These are phyloP conservation scores for Metschnikowia kunwiensis DNA, from an alignment of 805 yeast genomes.

Conservation along the genomic window DNA sequence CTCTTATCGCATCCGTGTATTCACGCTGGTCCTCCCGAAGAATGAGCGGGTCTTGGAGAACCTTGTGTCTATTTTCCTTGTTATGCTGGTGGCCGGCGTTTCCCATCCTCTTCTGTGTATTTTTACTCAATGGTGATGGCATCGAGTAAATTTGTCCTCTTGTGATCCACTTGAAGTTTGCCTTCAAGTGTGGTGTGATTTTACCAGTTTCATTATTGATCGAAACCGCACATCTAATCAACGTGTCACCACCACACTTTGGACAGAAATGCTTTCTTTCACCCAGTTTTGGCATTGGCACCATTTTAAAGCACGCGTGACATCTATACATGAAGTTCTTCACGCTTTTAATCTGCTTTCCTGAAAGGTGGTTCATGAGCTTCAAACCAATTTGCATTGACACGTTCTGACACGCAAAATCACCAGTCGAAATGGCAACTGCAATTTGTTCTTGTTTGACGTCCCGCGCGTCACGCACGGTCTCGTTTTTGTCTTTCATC, in stretches of 20 bases:
- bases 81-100: conserved; percentile 77
- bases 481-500: conserved; percentile 63
- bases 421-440: conserved; percentile 90
- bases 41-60: conserved; percentile 47
- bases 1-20: conserved; percentile 80
- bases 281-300: conserved; percentile 75
- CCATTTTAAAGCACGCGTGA: conserved; percentile 89
- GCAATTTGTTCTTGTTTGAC: conserved; percentile 41
- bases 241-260: conserved; percentile 89
- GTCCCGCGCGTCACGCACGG: conserved; percentile 34
- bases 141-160: conserved; percentile 80
- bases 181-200: conserved; percentile 82
- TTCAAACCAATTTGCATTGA: conserved; percentile 87
- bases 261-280: conserved; percentile 87
- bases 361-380: conserved; percentile 79
- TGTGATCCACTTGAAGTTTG: conserved; percentile 89
- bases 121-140: conserved; percentile 84
- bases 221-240: conserved; percentile 86
- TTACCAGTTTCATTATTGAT: conserved; percentile 76
- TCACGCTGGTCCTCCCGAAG: conserved; percentile 94
- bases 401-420: conserved; percentile 96
- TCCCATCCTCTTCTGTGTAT: conserved; percentile 67
- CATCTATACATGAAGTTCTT: conserved; percentile 94
- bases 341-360: conserved; percentile 78
- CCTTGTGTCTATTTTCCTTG: conserved; percentile 54